Evolutionary conservation across 2,329 filamentous ascomycete genomes (phyloP).

Genomic region (Ustulina deusta): DNA sequence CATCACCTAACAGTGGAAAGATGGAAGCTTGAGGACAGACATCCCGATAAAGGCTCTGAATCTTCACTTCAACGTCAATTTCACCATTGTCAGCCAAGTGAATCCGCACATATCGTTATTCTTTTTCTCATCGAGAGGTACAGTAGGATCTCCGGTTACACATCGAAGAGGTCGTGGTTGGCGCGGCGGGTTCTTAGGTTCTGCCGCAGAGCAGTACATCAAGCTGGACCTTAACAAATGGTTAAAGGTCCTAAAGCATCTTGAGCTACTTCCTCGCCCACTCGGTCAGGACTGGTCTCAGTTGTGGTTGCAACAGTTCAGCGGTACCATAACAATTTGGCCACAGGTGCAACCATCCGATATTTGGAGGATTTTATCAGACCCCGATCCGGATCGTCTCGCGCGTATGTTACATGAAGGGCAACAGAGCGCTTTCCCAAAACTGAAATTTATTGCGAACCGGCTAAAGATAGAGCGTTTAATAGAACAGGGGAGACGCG

Average conservation of each 20-base stretch:
- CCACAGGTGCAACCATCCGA: slow-evolving; percentile 83
- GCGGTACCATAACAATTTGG: slow-evolving; percentile 96
- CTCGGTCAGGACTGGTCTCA: slow-evolving; percentile 97
- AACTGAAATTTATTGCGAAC: slow-evolving; percentile 91
- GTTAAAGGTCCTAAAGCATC: slow-evolving; percentile 92
- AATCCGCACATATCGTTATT: slow-evolving; percentile 99
- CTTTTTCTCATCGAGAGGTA: slow-evolving; percentile 95
- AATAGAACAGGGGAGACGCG: slow-evolving; percentile 69
- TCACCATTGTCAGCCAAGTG: slow-evolving; percentile 88
- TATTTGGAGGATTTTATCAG: slow-evolving; percentile 86
- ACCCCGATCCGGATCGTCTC: slow-evolving; percentile 80
- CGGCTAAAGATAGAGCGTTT: slow-evolving; percentile 83
- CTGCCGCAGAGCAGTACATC: slow-evolving; percentile 91
- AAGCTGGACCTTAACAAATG: slow-evolving; percentile 98
- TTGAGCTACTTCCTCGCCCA: slow-evolving; percentile 90
- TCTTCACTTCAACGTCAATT: slow-evolving; percentile 98
- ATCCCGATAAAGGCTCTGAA: slow-evolving; percentile 96
- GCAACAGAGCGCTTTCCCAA: slow-evolving; percentile 89
- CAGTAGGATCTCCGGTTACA: slow-evolving; percentile 91
- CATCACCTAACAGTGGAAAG: slow-evolving; percentile 76
- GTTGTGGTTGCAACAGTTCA: slow-evolving; percentile 95
- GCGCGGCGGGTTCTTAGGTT: slow-evolving; percentile 94
- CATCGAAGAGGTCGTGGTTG: slow-evolving; percentile 93
- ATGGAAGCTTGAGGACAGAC: slow-evolving; percentile 92
- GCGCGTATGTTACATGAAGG: slow-evolving; percentile 92